These are phyloP conservation scores for Mycena galopus DNA, from an alignment of 768 basidiomycete species.

Conservation along the genomic window DNA sequence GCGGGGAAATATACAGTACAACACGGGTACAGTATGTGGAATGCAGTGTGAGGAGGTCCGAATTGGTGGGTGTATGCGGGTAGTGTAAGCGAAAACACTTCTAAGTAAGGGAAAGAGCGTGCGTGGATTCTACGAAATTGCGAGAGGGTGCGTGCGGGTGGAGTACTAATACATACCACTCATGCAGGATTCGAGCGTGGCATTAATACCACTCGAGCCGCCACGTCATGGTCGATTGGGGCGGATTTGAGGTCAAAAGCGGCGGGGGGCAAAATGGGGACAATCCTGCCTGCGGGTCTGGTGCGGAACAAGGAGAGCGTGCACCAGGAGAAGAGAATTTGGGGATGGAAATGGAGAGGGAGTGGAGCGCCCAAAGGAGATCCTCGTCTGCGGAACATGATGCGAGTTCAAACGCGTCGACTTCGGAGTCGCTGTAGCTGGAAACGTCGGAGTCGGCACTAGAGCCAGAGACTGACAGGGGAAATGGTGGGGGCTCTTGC, in stretches of 20 bases:
- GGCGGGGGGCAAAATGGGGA: conserved; percentile 35
- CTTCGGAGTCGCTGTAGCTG: conserved; percentile 14
- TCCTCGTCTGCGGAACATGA: conserved; percentile 26
- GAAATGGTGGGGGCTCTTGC: background rate
- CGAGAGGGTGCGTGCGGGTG: background rate
- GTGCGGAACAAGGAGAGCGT: background rate
- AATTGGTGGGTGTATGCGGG: background rate
- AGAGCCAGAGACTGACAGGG: background rate
- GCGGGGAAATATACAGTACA: conserved; percentile 8
- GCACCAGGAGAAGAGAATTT: background rate
- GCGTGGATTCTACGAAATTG: background rate
- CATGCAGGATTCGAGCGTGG: background rate
- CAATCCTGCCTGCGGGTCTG: conserved; percentile 17
- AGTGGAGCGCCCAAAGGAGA: conserved; percentile 25
- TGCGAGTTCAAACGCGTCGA: conserved; percentile 26
- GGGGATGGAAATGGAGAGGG: conserved; percentile 21
- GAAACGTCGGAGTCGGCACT: background rate
- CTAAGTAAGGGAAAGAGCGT: background rate
- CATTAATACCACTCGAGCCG: conserved; percentile 32
- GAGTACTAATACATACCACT: background rate
- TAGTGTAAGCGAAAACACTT: background rate
- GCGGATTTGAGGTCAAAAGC: conserved; percentile 5
- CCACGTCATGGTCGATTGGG: conserved; percentile 18
- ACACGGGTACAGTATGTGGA: conserved; percentile 20
- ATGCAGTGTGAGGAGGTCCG: background rate